Percentiles rank a stretch among this genome's conserved stretches.
Evolutionary conservation across 495 filamentous ascomycete species (phyloP).

Genomic region (Penicillium antarcticum): DNA sequence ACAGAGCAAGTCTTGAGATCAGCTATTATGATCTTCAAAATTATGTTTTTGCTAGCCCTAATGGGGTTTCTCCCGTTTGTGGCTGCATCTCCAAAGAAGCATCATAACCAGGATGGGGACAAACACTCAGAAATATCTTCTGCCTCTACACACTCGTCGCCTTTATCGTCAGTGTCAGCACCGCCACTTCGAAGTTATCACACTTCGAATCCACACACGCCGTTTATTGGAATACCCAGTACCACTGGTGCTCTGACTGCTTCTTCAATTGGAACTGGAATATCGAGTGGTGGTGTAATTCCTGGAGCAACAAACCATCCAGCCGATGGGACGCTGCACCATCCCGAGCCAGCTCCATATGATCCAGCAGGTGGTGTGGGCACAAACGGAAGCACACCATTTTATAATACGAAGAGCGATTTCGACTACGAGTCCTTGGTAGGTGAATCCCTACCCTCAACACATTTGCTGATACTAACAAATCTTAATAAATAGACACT

Average conservation of each 20-base stretch:
- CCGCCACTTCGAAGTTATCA: conserved; percentile 23
- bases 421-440: conserved; percentile 72
- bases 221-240: conserved; percentile 55
- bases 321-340: conserved; percentile 63
- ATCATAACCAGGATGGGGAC: background rate
- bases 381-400: conserved; percentile 71
- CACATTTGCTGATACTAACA: conserved; percentile 18
- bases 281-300: conserved; percentile 40
- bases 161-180: conserved; percentile 2
- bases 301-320: conserved; percentile 61
- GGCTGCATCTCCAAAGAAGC: conserved; percentile 8
- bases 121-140: background rate
- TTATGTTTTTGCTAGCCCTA: conserved; percentile 8
- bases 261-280: conserved; percentile 43
- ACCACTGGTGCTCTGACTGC: conserved; percentile 58
- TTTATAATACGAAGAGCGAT: conserved; percentile 68
- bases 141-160: background rate
- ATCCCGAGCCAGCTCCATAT: conserved; percentile 67
- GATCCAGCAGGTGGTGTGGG: conserved; percentile 72
- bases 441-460: background rate
- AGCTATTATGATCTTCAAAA: conserved; percentile 7
- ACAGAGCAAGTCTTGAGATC: background rate
- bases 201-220: conserved; percentile 40
- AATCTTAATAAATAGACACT: conserved; percentile 42
- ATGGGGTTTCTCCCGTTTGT: conserved; percentile 16